Conservation (phyloP, 805 yeast species). For the Kuraishia ogatae region DNA sequence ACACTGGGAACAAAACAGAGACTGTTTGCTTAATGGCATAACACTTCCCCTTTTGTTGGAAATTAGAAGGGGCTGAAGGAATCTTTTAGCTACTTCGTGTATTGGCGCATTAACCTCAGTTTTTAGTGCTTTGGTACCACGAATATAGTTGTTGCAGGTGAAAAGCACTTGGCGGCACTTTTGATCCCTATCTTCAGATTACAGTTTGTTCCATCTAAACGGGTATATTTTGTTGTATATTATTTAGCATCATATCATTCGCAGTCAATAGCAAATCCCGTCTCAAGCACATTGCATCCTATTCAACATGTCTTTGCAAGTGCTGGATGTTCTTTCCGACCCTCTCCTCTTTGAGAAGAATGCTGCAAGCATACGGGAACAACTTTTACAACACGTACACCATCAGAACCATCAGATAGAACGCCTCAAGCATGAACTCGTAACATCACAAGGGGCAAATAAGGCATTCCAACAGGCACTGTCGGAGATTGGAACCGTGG, state of each 20-base stretch:
- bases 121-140: no score
- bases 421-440: slow-evolving; percentile 1
- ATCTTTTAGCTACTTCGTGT: no score
- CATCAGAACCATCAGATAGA: background rate
- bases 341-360: slow-evolving; percentile 2
- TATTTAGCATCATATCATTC: no score
- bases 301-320: background rate
- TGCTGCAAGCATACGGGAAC: background rate
- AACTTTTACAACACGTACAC: background rate
- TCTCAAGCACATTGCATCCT: background rate
- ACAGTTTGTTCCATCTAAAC: no score
- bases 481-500: slow-evolving; percentile 77
- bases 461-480: slow-evolving; percentile 65
- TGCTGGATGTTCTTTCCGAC: background rate
- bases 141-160: no score
- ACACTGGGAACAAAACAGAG: background rate
- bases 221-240: no score
- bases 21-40: background rate
- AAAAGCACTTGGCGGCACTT: no score
- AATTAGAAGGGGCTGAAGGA: no score
- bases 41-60: background rate
- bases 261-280: no score
- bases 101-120: no score
- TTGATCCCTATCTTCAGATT: no score
- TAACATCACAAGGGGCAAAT: slow-evolving; percentile 34